Evolutionary conservation across 768 basidiomycete genomes (phyloP).

Genomic region (Serendipita indica): DNA sequence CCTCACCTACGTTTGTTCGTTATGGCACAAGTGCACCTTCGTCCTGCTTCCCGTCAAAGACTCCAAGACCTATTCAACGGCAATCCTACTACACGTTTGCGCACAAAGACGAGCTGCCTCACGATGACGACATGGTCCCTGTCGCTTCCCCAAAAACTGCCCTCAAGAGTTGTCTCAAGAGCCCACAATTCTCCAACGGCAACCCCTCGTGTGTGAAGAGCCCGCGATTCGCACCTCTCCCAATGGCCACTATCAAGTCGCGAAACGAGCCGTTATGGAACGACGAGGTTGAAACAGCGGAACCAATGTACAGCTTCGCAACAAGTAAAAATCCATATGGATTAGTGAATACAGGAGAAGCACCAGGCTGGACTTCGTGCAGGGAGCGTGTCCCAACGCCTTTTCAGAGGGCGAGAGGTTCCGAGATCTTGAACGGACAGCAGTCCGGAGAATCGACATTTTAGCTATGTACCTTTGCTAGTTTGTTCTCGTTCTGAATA

Average conservation of each 20-base stretch:
- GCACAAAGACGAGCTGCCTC: not conserved
- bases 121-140: not conserved
- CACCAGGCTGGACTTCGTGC: not conserved
- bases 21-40: not conserved
- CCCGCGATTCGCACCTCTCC: not conserved
- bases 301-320: not conserved
- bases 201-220: not conserved
- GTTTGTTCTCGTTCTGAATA: no score
- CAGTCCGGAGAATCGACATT: no score
- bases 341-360: not conserved
- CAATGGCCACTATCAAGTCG: not conserved
- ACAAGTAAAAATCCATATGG: not conserved
- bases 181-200: not conserved
- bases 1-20: not conserved
- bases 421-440: no score
- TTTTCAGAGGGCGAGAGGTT: no score
- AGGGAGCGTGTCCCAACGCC: not conserved
- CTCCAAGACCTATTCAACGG: not conserved
- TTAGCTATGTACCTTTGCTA: no score
- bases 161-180: slow-evolving; percentile 3
- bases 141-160: not conserved
- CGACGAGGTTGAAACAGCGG: not conserved
- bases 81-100: not conserved
- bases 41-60: not conserved
- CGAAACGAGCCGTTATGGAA: not conserved